Evolutionary conservation across 306 rosid species (phyloP), one percentile per base, ranked within the genome.

Genomic region (Malus sieversii): DNA sequence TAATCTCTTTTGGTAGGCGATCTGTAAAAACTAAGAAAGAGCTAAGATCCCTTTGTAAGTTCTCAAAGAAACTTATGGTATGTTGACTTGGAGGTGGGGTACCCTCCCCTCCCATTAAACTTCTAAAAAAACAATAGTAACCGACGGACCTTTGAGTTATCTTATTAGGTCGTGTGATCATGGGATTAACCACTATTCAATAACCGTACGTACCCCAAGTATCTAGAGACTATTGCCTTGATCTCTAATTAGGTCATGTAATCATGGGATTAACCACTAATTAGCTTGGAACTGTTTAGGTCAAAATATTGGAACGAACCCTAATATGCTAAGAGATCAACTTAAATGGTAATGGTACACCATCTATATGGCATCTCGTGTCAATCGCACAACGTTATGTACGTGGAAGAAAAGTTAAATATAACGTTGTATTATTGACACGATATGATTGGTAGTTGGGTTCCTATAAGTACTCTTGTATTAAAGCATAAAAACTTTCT

Each of bases 91-190:
- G 9, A 38, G 42, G 10, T 38, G 42, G 9, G 42, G 42, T 38
- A 38, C 9, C 9, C 9, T 7, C 9, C 0, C 42, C 42, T 8
- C 42, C 42, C 42, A 33, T 33, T 33, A 38, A 38, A 38, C 9
- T 38, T 35, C 8, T 38, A 38, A 38, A 35, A 35, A 38, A 38
- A 38, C 27, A 38, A 38, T 38, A 38, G 42, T 38, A 82, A 83
- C 82, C 81, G 57, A 40, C 72, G 68, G 8, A 42, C 38, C 38
- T 18, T 48, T 40, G 27, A 71, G 42, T 79, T 52, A 75, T 33
- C 70, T 68, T 67, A 52, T 59, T 60, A 19, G 70, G 8, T 70
- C 75, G 62, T 70, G 53, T 79, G 29, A 83, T 82, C 66, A 51
- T 51, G 55, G 55, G 74, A 78, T 76, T 79, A 79, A 79, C 76